These are phyloP conservation scores for Inonotus hispidus DNA, from an alignment of 1,284 basidiomycete genomes.

Conservation along the genomic window DNA sequence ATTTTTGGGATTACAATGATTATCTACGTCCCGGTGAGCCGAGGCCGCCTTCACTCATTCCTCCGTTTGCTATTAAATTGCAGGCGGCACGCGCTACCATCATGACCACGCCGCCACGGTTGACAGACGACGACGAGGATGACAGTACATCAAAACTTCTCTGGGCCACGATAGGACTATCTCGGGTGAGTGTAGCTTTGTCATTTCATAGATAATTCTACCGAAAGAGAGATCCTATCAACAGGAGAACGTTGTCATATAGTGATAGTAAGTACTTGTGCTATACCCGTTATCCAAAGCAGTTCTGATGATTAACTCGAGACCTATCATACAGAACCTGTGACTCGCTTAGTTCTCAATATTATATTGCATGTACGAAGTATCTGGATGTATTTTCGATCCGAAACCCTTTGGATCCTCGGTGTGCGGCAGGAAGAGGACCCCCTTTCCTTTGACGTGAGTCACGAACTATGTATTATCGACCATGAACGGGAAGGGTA, in stretches of 20 bases:
- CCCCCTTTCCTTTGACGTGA: not conserved
- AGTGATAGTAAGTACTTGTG: not conserved
- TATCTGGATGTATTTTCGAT: not conserved
- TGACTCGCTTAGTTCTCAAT: not conserved
- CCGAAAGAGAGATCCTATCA: not conserved
- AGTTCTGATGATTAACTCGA: too few relatives aligned
- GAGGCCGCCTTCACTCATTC: not conserved
- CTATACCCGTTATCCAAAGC: not conserved
- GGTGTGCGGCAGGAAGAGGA: not conserved
- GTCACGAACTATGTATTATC: not conserved
- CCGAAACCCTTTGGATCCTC: constrained; percentile 7
- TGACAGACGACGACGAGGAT: not conserved
- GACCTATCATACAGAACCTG: too few relatives aligned
- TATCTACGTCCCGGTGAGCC: not conserved
- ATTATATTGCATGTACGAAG: too few relatives aligned
- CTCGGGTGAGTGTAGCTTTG: not conserved
- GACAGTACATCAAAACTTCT: not conserved
- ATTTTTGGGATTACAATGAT: constrained; percentile 5
- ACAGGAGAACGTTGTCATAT: not conserved
- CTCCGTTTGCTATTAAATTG: not conserved
- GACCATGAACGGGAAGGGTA: constrained; percentile 8
- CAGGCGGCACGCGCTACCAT: not conserved
- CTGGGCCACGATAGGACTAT: constrained; percentile 9
- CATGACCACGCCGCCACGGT: not conserved
- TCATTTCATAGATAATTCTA: not conserved